Percentiles rank a stretch among this genome's conserved stretches.
These are phyloP conservation scores for Solanum neorickii DNA, from an alignment of 257 asterid genomes.

Conservation along the genomic window DNA sequence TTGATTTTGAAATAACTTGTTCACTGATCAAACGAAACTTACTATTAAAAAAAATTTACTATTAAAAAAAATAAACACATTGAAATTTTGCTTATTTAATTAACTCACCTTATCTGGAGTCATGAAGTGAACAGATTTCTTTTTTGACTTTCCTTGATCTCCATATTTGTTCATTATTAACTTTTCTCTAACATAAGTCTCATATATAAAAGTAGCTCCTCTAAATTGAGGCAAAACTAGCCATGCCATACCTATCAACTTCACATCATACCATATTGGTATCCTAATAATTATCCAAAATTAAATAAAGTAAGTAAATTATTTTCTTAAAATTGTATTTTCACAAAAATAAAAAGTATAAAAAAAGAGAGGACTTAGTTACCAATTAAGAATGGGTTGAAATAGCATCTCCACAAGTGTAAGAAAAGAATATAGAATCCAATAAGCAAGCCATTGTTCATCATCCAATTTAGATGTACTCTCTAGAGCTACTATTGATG, in stretches of 20 bases:
- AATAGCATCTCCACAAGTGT: slow-evolving; percentile 31
- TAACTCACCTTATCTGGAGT: slow-evolving; percentile 30
- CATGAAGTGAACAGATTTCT: slow-evolving; percentile 33
- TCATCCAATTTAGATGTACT: slow-evolving; percentile 35
- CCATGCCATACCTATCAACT: slow-evolving; percentile 66
- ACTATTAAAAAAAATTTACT: no score
- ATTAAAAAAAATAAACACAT: no score
- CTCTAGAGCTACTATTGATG: slow-evolving; percentile 31
- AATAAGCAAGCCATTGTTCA: slow-evolving; percentile 50
- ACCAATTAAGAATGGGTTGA: slow-evolving; percentile 33
- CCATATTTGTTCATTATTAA: slow-evolving; percentile 44
- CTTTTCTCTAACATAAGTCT: slow-evolving; percentile 53
- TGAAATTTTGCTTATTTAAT: neutral
- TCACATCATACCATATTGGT: slow-evolving; percentile 74
- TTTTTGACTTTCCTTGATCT: slow-evolving; percentile 17
- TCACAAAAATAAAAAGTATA: neutral
- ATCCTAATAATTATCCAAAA: slow-evolving; percentile 24
- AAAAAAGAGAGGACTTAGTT: neutral
- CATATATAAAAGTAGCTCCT: slow-evolving; percentile 76
- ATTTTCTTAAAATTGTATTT: neutral
- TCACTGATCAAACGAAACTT: neutral
- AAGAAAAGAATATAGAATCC: slow-evolving; percentile 37
- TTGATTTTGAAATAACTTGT: neutral
- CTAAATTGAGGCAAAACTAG: slow-evolving; percentile 68
- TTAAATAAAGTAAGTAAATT: neutral